Evolutionary conservation across 2,329 filamentous ascomycete species (phyloP).

Genomic region (Colletotrichum chlorophyti): DNA sequence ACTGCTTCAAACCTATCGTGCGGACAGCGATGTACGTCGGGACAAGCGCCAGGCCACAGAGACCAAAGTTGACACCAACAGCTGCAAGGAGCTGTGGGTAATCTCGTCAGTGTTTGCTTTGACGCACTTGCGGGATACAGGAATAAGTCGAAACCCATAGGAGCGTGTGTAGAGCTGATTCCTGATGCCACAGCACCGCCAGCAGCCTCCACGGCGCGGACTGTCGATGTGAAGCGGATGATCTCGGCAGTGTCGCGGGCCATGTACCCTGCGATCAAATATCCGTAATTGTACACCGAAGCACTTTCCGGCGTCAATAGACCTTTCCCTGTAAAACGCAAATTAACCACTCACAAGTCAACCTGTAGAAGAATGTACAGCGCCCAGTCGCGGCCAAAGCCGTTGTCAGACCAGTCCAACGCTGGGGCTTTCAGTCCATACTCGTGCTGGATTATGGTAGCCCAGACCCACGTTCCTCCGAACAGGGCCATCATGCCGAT

Average conservation of each 20-base stretch:
- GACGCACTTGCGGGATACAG: too few relatives aligned
- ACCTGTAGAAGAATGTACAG: slow-evolving; percentile 34
- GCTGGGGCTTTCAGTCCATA: slow-evolving; percentile 20
- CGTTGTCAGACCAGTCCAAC: slow-evolving; percentile 30
- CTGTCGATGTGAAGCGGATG: slow-evolving; percentile 10
- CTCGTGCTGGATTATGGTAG: slow-evolving; percentile 31
- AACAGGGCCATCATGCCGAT: slow-evolving; percentile 31
- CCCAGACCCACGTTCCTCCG: slow-evolving; percentile 32
- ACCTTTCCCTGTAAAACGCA: too few relatives aligned
- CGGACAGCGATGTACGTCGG: slow-evolving; percentile 28
- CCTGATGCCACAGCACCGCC: slow-evolving; percentile 23
- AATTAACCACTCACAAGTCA: neutral
- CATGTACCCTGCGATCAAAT: slow-evolving; percentile 17
- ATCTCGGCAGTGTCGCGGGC: slow-evolving; percentile 20
- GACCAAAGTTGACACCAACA: slow-evolving; percentile 28
- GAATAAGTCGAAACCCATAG: neutral
- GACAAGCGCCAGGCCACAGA: slow-evolving; percentile 26
- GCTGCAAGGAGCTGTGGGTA: slow-evolving; percentile 18
- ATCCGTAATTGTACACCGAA: slow-evolving; percentile 21
- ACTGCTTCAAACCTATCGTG: neutral
- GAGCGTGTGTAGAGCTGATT: slow-evolving; percentile 25
- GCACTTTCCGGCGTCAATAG: neutral
- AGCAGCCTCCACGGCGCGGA: slow-evolving; percentile 20
- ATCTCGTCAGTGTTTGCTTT: neutral
- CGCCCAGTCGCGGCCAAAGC: slow-evolving; percentile 33